Percentiles rank a stretch among this genome's conserved stretches.
These are phyloP conservation scores for Ophiocordyceps camponoti-floridani DNA, from an alignment of 2,329 filamentous ascomycete species.

Conservation along the genomic window DNA sequence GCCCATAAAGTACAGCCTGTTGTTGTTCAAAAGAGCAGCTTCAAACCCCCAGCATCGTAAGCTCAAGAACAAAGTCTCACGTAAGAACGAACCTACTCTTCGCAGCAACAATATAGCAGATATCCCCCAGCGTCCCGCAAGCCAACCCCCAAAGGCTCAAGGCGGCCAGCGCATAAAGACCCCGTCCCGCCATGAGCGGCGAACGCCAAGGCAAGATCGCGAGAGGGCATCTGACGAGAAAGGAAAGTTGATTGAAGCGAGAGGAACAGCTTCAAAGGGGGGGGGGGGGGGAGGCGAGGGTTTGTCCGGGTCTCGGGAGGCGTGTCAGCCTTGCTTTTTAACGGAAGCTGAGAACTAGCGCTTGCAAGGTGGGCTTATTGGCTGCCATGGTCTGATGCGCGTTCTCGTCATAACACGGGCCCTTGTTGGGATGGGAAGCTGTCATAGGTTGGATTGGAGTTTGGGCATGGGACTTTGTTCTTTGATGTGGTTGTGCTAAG, in stretches of 20 bases:
- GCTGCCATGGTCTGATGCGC: neutral
- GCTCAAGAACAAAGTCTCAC: neutral
- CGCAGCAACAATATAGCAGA: neutral
- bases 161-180: neutral
- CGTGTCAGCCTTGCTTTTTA: neutral
- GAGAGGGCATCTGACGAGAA: neutral
- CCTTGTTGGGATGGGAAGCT: neutral
- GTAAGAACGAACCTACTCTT: neutral
- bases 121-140: neutral
- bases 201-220: neutral
- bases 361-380: neutral
- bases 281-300: neutral
- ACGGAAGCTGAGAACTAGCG: neutral
- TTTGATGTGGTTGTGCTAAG: neutral
- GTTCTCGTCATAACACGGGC: neutral
- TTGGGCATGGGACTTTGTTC: neutral
- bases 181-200: neutral
- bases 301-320: neutral
- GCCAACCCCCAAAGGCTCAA: neutral
- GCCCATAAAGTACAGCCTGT: neutral
- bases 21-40: neutral
- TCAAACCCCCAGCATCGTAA: neutral
- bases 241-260: neutral
- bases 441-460: neutral
- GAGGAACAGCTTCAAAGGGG: neutral